Percentiles rank a stretch among this genome's conserved stretches.
These are phyloP conservation scores for Penicillium verhagenii DNA, from an alignment of 495 filamentous ascomycete species.

Conservation along the genomic window DNA sequence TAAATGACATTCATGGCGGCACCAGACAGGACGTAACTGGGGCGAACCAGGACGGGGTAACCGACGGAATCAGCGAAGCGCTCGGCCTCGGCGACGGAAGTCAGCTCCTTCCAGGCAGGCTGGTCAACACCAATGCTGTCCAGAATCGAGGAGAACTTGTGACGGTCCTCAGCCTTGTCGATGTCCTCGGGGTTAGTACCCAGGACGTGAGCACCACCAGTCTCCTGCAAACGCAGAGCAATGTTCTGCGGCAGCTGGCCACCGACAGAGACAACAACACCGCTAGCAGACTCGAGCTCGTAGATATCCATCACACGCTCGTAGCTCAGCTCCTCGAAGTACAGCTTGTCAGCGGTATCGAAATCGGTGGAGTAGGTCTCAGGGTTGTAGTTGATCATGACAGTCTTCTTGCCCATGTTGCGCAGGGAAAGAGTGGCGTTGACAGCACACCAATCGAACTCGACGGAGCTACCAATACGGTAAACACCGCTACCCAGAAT, in stretches of 20 bases:
- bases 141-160: constrained; percentile 97
- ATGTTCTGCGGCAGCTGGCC: constrained; percentile 98
- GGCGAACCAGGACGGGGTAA: constrained; percentile 91
- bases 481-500: constrained; percentile 94
- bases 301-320: constrained; percentile 99
- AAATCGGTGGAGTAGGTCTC: constrained; percentile 90
- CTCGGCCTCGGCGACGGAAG: constrained; percentile 82
- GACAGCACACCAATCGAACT: constrained; percentile 99
- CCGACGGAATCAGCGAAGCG: constrained; percentile 78
- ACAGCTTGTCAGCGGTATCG: constrained; percentile 90
- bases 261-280: constrained; percentile 93
- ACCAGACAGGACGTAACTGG: constrained; percentile 93
- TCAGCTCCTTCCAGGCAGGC: constrained; percentile 96
- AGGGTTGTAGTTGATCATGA: constrained; percentile 97
- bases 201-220: constrained; percentile 81
- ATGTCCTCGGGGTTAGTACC: constrained; percentile 93
- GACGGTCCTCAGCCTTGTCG: constrained; percentile 93
- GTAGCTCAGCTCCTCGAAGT: constrained; percentile 96
- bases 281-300: constrained; percentile 81
- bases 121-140: constrained; percentile 96
- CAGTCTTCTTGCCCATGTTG: constrained; percentile 92
- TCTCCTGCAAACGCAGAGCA: constrained; percentile 90
- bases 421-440: constrained; percentile 84
- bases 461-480: constrained; percentile 93
- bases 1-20: constrained; percentile 98